These are phyloP conservation scores for Pilaira anomala DNA, from an alignment of 192 early-diverging fungal genomes.

Conservation along the genomic window DNA sequence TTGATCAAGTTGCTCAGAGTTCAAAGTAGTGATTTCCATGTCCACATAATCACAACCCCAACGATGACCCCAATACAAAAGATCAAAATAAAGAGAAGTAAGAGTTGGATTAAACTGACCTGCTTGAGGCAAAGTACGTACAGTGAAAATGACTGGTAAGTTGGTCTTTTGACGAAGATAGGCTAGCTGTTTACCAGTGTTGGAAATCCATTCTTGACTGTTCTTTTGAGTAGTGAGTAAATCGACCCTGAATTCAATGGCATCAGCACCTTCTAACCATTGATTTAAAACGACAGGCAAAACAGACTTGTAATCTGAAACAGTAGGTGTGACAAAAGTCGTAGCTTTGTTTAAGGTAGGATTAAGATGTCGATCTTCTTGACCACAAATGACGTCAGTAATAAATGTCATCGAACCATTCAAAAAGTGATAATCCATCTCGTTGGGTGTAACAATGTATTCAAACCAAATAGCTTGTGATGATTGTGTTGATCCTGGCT, in stretches of 20 bases:
- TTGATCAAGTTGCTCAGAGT: neutral
- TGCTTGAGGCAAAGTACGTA: conserved; percentile 82
- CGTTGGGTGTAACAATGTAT: neutral
- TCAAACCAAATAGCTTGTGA: conserved; percentile 4
- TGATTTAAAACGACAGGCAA: conserved; percentile 2
- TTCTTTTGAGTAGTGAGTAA: conserved; percentile 55
- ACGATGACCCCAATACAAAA: conserved; percentile 64
- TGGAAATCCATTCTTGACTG: conserved; percentile 26
- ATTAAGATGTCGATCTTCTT: conserved; percentile 1
- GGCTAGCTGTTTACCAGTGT: conserved; percentile 69
- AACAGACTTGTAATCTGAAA: conserved; percentile 5
- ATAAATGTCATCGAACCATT: neutral
- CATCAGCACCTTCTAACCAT: conserved; percentile 23
- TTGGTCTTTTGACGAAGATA: conserved; percentile 59
- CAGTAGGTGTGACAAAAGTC: conserved; percentile 17
- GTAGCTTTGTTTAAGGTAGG: neutral
- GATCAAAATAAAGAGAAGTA: conserved; percentile 49
- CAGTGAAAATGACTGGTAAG: conserved; percentile 93
- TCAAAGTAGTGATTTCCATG: conserved; percentile 60
- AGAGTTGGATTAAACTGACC: conserved; percentile 72
- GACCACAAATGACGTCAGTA: neutral
- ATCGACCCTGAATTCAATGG: conserved; percentile 85
- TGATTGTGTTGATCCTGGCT: neutral
- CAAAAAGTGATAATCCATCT: neutral
- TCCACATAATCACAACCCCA: conserved; percentile 95